phyloP scores from a whole-genome alignment of 1,284 basidiomycete genomes.

The Ceratobasidium sp. region DNA sequence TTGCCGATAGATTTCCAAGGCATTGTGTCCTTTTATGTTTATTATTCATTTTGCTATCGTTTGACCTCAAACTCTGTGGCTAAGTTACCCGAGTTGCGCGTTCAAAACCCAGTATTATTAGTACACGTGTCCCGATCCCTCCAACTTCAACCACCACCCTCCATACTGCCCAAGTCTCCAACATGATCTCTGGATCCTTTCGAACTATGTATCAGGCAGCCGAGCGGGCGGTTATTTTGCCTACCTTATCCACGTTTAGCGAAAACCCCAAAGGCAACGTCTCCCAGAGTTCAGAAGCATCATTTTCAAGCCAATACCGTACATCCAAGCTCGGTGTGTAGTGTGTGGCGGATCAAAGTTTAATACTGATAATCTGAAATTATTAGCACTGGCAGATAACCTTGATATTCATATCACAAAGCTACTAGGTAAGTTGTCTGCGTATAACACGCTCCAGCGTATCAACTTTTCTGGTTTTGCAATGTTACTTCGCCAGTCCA shows the following conservation, averaged over 20 bases:
- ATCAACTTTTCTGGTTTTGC: background rate
- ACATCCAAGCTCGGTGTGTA: constrained; percentile 23
- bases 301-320: background rate
- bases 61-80: background rate
- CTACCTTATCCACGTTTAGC: background rate
- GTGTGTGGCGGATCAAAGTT: background rate
- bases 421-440: constrained; percentile 58
- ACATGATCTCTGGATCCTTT: constrained; percentile 34
- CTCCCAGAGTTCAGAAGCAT: background rate
- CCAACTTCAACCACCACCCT: background rate
- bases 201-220: constrained; percentile 7
- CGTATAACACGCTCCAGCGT: background rate
- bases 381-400: constrained; percentile 26
- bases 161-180: background rate
- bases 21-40: background rate
- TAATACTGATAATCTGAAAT: background rate
- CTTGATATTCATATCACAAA: constrained; percentile 66
- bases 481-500: constrained; percentile 65
- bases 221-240: background rate
- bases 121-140: background rate
- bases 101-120: background rate
- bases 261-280: background rate
- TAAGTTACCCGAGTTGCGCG: background rate
- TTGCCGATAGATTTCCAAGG: background rate
- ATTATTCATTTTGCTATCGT: background rate